Evolutionary conservation across 495 filamentous ascomycete genomes (phyloP).

Genomic region (Xylaria grammica): DNA sequence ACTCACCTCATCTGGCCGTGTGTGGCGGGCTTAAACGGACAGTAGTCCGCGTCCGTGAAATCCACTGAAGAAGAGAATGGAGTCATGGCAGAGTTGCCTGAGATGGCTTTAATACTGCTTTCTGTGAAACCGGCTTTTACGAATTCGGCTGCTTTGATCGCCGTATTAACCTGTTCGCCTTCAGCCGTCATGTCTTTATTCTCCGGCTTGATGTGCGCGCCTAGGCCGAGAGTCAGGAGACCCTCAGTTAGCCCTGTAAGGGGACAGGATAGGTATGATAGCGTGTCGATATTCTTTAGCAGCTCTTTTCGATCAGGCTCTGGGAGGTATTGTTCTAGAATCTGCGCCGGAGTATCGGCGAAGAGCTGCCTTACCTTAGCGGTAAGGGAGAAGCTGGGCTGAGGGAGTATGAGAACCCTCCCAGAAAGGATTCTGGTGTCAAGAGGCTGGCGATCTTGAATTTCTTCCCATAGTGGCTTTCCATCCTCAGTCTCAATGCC

Average conservation of each 20-base stretch:
- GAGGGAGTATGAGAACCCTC: slow-evolving; percentile 50
- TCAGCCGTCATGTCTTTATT: neutral
- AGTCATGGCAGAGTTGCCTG: slow-evolving; percentile 27
- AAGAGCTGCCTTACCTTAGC: slow-evolving; percentile 44
- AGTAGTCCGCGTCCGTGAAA: slow-evolving; percentile 36
- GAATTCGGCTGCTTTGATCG: slow-evolving; percentile 6
- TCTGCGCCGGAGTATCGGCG: slow-evolving; percentile 26
- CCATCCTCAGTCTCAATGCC: slow-evolving; percentile 25
- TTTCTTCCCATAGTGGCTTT: slow-evolving; percentile 13
- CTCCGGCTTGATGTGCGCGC: slow-evolving; percentile 53
- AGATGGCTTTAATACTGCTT: slow-evolving; percentile 11
- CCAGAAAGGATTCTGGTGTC: slow-evolving; percentile 45
- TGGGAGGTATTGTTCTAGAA: slow-evolving; percentile 25
- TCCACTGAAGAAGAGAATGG: slow-evolving; percentile 26
- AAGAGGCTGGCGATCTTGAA: slow-evolving; percentile 10
- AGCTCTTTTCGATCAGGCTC: slow-evolving; percentile 16
- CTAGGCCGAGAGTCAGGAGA: slow-evolving; percentile 46
- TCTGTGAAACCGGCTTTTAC: neutral
- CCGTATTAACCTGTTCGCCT: neutral
- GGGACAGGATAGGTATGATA: slow-evolving; percentile 46
- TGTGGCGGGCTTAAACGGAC: slow-evolving; percentile 46
- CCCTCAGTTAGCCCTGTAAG: slow-evolving; percentile 49
- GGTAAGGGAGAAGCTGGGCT: slow-evolving; percentile 46
- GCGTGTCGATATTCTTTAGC: slow-evolving; percentile 11
- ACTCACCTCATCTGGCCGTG: slow-evolving; percentile 49